Conservation (phyloP, 2,329 filamentous ascomycete genomes). For the Aspergillus sp. region DNA sequence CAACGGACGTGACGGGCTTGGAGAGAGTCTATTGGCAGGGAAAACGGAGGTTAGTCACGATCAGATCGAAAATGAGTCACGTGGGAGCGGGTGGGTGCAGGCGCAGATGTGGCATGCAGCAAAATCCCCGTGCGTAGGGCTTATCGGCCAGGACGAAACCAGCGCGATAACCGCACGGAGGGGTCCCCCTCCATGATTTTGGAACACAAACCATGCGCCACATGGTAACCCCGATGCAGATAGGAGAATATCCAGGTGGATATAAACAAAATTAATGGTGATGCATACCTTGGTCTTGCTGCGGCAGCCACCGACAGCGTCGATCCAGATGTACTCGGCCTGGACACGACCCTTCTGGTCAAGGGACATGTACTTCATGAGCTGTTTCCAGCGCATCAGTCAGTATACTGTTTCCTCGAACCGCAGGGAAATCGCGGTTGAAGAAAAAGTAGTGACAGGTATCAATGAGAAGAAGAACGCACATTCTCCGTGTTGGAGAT, state of each 20-base stretch:
- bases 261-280: neutral
- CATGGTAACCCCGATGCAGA: neutral
- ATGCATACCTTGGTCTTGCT: constrained; percentile 91
- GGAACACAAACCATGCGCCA: neutral
- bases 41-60: neutral
- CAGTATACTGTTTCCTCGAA: constrained; percentile 38
- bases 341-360: constrained; percentile 86
- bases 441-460: constrained; percentile 23
- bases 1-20: constrained; percentile 55
- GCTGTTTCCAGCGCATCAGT: constrained; percentile 53
- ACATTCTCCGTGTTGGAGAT: constrained; percentile 49
- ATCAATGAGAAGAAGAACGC: constrained; percentile 33
- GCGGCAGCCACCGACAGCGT: constrained; percentile 75
- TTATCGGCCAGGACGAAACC: neutral
- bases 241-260: neutral
- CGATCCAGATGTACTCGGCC: constrained; percentile 97
- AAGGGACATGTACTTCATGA: constrained; percentile 83
- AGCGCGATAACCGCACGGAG: neutral
- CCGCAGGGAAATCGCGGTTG: constrained; percentile 24
- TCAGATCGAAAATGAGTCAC: neutral
- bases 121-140: neutral
- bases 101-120: neutral
- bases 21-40: constrained; percentile 55
- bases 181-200: neutral
- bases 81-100: neutral